Conservation (phyloP, 331 rosid species). For the Ulmus americana region DNA sequence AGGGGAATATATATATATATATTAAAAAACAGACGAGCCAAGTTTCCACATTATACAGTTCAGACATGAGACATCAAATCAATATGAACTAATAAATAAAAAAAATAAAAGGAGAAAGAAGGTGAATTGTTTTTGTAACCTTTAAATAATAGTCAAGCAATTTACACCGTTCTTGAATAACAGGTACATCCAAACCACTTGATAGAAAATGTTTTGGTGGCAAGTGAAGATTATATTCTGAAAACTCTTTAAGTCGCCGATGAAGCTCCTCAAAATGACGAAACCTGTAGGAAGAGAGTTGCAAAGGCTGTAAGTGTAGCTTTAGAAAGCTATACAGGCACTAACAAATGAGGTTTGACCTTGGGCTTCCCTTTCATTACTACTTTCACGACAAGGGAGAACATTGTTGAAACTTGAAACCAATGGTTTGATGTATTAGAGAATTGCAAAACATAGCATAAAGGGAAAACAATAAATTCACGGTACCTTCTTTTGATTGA, state of each 20-base stretch:
- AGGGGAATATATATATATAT: no score
- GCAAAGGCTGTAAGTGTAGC: slow-evolving; percentile 16
- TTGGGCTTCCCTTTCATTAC: no score
- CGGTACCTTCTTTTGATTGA: slow-evolving; percentile 90
- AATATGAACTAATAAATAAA: background rate
- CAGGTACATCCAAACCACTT: slow-evolving; percentile 74
- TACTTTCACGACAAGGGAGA: background rate
- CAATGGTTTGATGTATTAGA: slow-evolving; percentile 4
- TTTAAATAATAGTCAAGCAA: slow-evolving; percentile 75
- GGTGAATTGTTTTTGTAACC: slow-evolving; percentile 34
- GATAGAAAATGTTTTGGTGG: slow-evolving; percentile 98
- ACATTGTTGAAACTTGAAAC: slow-evolving; percentile 18
- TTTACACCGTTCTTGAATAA: slow-evolving; percentile 81
- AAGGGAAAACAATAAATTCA: slow-evolving; percentile 24
- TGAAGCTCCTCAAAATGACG: slow-evolving; percentile 99
- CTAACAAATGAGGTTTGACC: no score
- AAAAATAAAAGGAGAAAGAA: background rate
- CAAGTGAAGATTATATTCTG: slow-evolving; percentile 84
- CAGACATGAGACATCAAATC: background rate
- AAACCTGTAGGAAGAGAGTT: slow-evolving; percentile 50
- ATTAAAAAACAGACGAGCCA: background rate
- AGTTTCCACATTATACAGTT: background rate
- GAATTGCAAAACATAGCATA: slow-evolving; percentile 16
- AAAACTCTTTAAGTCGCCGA: slow-evolving; percentile 83
- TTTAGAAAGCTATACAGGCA: no score